A percentile compares a stretch with the other conserved stretches of the same genome.
These are phyloP conservation scores for Pugionium cornutum DNA, from an alignment of 345 rosid genomes.

Conservation along the genomic window DNA sequence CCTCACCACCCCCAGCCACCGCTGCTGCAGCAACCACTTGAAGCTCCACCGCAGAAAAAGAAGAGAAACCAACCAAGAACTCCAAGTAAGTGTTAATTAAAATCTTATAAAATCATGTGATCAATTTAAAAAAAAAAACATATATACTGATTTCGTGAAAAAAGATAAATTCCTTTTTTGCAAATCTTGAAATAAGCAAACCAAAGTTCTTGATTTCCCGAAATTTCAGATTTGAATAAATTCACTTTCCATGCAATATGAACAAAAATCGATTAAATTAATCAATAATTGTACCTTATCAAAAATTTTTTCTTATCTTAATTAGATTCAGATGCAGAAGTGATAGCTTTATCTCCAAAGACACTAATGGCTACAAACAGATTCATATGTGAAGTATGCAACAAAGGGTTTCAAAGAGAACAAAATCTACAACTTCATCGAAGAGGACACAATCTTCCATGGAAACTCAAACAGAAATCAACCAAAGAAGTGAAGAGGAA, in stretches of 20 bases:
- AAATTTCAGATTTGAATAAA: slow-evolving; percentile 14
- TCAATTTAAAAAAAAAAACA: too few species aligned
- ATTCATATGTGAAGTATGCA: too few species aligned
- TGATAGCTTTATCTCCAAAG: too few species aligned
- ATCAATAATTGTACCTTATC: background rate
- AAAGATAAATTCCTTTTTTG: slow-evolving; percentile 27
- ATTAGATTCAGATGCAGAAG: too few species aligned
- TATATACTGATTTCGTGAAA: slow-evolving; percentile 19
- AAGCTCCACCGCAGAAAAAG: slow-evolving; percentile 60
- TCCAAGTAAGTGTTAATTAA: slow-evolving; percentile 57
- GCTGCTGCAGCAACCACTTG: slow-evolving; percentile 42
- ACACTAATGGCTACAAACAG: too few species aligned
- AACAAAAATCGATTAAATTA: background rate
- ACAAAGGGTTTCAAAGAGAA: too few species aligned
- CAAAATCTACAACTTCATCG: too few species aligned
- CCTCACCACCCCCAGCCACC: slow-evolving; percentile 36
- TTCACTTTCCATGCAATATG: slow-evolving; percentile 26
- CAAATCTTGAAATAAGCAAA: slow-evolving; percentile 36
- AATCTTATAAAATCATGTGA: slow-evolving; percentile 18
- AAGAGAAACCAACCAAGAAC: slow-evolving; percentile 78
- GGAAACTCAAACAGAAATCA: too few species aligned
- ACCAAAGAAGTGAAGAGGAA: too few species aligned
- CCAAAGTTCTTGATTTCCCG: slow-evolving; percentile 38
- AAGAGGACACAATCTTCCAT: too few species aligned
- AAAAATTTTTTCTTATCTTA: too few species aligned